Base-by-base conservation (phyloP, 306 rosid genomes). In the Vigna reflexopilosa region DNA sequence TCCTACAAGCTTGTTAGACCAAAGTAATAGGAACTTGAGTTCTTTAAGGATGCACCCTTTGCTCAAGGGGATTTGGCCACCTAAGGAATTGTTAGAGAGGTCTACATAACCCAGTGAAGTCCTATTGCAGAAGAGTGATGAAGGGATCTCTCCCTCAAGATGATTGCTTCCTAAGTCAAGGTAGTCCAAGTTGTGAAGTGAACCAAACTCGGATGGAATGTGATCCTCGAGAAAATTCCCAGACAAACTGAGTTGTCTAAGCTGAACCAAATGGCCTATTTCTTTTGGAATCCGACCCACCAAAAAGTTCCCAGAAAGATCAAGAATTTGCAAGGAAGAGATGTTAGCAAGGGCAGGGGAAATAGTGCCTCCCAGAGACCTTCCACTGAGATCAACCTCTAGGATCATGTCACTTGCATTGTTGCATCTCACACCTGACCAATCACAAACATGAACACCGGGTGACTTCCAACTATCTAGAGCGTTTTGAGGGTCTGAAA, bases 401-500 rank as follows among this genome's bases (percentile, higher is more conserved):
- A 81, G 77, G 63, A 95, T 88, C 76, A 67, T 84, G 48, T 87
- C 76, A 56, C 86, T 83, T 45, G 75, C 86, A 72, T 86, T 86
- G 82, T 81, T 93, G 89, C 98, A 95, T n/a, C 71, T 89, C 9
- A 95, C 73, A 4, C 98, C 93, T 15, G 82, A 73, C 98, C 96
- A 95, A 36, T 81, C 79, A 72, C 98, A 95, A n/a, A 91, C 85
- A 76, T 85, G 91, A 80, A 80, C 57, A 13, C 32, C 32, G 0
- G 58, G 67, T 72, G 89, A 61, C 44, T 82, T 88, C 98, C 97
- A 95, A 62, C 80, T 86, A 70, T 76, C 75, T 38, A 95, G 82
- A 71, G 72, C 30, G 11, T 82, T 87, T 44, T 82, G 67, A 0
- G 93, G 93, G 86, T 95, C 98, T 0, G 89, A 95, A 77, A 77